These are phyloP conservation scores for Ustulina deusta DNA, from an alignment of 2,329 filamentous ascomycete species.

Conservation along the genomic window DNA sequence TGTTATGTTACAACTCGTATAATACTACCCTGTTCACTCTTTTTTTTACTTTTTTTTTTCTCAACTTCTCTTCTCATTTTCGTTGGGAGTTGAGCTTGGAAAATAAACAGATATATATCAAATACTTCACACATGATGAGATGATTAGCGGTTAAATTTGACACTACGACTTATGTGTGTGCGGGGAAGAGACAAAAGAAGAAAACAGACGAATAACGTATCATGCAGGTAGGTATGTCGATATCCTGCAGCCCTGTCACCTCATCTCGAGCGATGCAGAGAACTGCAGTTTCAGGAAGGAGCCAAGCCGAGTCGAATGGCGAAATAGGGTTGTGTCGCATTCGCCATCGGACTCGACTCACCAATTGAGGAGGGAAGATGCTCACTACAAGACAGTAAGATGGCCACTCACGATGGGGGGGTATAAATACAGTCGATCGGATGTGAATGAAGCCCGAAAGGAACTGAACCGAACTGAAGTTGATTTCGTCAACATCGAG, in stretches of 20 bases:
- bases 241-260: constrained; percentile 41
- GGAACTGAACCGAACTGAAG: background rate
- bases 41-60: background rate
- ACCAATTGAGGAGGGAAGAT: constrained; percentile 11
- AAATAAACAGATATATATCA: background rate
- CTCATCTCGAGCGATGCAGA: constrained; percentile 41
- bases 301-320: constrained; percentile 30
- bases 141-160: constrained; percentile 10
- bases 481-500: background rate
- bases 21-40: constrained; percentile 38
- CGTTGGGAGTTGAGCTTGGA: background rate
- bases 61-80: background rate
- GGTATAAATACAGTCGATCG: constrained; percentile 12
- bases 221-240: constrained; percentile 34
- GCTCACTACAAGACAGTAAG: background rate
- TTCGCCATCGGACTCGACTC: constrained; percentile 29
- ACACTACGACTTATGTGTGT: background rate
- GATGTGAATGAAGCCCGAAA: background rate
- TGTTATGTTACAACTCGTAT: constrained; percentile 22
- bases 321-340: constrained; percentile 36
- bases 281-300: constrained; percentile 43
- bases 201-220: background rate
- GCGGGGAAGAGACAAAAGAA: constrained; percentile 8
- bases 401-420: background rate
- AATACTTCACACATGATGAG: background rate